Conservation (phyloP, 495 filamentous ascomycete genomes). For the Ascodesmis nigricans region DNA sequence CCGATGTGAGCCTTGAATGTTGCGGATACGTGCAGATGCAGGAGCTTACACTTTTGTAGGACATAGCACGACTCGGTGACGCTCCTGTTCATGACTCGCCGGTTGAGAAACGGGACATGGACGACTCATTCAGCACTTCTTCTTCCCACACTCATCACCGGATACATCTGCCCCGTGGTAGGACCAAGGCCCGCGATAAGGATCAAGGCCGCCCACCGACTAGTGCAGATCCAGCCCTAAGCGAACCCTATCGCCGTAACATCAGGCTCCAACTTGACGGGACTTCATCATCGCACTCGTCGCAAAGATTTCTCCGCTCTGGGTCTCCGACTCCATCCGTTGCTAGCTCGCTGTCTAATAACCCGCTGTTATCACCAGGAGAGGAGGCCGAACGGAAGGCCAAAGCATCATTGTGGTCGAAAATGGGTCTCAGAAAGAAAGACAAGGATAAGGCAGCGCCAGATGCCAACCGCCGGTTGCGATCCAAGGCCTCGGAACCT, state of each 20-base stretch:
- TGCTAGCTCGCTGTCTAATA: constrained; percentile 18
- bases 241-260: constrained; percentile 14
- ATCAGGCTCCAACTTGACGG: constrained; percentile 18
- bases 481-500: constrained; percentile 2
- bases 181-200: constrained; percentile 28
- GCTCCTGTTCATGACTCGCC: constrained; percentile 57
- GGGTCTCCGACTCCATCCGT: constrained; percentile 21
- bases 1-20: constrained; percentile 34
- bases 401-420: too few species aligned
- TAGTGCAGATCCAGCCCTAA: constrained; percentile 1
- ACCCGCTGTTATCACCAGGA: constrained; percentile 19
- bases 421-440: constrained; percentile 1
- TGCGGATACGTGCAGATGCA: constrained; percentile 6
- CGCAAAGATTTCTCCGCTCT: constrained; percentile 17
- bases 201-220: constrained; percentile 7
- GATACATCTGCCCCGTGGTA: constrained; percentile 51
- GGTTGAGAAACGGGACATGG: constrained; percentile 31
- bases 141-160: constrained; percentile 34
- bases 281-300: constrained; percentile 20
- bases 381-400: constrained; percentile 5
- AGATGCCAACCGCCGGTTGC: not conserved
- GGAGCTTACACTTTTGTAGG: constrained; percentile 26
- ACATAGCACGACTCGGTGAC: constrained; percentile 61
- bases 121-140: constrained; percentile 27
- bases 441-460: not conserved